A percentile compares a stretch with the other conserved stretches of the same genome.
These are phyloP conservation scores for Nigrospora sphaerica DNA, from an alignment of 2,329 filamentous ascomycete species.

Conservation along the genomic window DNA sequence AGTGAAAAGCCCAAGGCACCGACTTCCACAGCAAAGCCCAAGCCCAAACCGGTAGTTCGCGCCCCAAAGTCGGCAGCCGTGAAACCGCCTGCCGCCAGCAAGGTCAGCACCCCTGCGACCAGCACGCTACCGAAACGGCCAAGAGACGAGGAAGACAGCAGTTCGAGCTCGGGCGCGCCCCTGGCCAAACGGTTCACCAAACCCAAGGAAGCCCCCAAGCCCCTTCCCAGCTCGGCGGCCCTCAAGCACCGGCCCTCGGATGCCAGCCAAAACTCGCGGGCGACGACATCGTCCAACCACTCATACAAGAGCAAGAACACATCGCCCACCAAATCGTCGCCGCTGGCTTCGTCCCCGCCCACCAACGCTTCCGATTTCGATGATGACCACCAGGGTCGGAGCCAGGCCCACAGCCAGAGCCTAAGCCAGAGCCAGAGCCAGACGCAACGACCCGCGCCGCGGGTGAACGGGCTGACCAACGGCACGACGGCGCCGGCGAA, in stretches of 20 bases:
- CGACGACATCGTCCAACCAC: slow-evolving; percentile 28
- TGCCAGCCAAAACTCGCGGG: slow-evolving; percentile 38
- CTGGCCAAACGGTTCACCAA: slow-evolving; percentile 49
- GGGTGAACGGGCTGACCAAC: slow-evolving; percentile 12
- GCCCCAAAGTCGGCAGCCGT: slow-evolving; percentile 13
- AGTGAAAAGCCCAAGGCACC: slow-evolving; percentile 14
- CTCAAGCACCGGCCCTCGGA: slow-evolving; percentile 42
- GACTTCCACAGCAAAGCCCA: slow-evolving; percentile 19
- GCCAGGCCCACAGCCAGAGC: slow-evolving; percentile 1
- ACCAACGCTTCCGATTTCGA: slow-evolving; percentile 60
- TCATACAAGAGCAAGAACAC: slow-evolving; percentile 45
- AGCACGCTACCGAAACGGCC: slow-evolving; percentile 39
- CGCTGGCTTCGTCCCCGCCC: slow-evolving; percentile 57
- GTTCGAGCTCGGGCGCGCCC: slow-evolving; percentile 52
- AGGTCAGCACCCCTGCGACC: slow-evolving; percentile 14
- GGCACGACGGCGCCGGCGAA: slow-evolving; percentile 22
- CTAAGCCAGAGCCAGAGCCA: not conserved
- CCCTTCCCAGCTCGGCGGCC: slow-evolving; percentile 22
- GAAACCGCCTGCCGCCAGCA: slow-evolving; percentile 24
- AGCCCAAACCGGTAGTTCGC: slow-evolving; percentile 23
- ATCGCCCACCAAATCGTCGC: slow-evolving; percentile 56
- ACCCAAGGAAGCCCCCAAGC: slow-evolving; percentile 29
- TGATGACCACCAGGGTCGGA: slow-evolving; percentile 22
- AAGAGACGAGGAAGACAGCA: slow-evolving; percentile 47
- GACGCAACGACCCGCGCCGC: slow-evolving; percentile 4